Conservation (phyloP, 2,329 filamentous ascomycete genomes). For the Ampelomyces quisqualis region DNA sequence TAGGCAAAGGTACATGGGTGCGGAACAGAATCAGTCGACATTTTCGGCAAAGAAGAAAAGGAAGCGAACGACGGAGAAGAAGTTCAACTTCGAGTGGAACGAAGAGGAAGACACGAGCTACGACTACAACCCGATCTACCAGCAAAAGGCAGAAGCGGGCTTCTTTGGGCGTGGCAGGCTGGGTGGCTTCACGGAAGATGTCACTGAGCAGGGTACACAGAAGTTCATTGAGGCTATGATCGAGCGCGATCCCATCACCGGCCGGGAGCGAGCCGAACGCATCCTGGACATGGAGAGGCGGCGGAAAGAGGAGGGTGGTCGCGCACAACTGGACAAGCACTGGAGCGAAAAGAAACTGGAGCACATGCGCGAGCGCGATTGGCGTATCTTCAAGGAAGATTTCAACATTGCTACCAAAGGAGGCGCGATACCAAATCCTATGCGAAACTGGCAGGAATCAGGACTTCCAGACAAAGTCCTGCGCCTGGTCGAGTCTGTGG, state of each 20-base stretch:
- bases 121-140: constrained; percentile 80
- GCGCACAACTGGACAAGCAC: constrained; percentile 81
- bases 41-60: constrained; percentile 97
- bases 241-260: constrained; percentile 73
- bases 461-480: constrained; percentile 73
- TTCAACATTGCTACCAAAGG: constrained; percentile 96
- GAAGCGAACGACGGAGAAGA: constrained; percentile 87
- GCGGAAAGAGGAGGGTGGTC: constrained; percentile 68
- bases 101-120: constrained; percentile 86
- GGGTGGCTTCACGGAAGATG: constrained; percentile 65
- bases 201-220: constrained; percentile 53
- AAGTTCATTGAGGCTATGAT: constrained; percentile 69
- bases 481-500: constrained; percentile 78
- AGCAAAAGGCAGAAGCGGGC: constrained; percentile 63
- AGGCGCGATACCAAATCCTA: constrained; percentile 87
- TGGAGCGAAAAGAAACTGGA: constrained; percentile 92
- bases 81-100: constrained; percentile 99
- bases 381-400: constrained; percentile 99
- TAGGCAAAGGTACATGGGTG: constrained; percentile 84
- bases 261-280: constrained; percentile 71
- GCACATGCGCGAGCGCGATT: constrained; percentile 96
- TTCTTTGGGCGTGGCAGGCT: constrained; percentile 69
- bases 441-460: constrained; percentile 92
- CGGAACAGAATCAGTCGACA: constrained; percentile 79
- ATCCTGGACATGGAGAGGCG: constrained; percentile 83